Evolutionary conservation across 225 moss, liverwort and hornwort species (phyloP).

Genomic region (Antitrichia curtipendula): DNA sequence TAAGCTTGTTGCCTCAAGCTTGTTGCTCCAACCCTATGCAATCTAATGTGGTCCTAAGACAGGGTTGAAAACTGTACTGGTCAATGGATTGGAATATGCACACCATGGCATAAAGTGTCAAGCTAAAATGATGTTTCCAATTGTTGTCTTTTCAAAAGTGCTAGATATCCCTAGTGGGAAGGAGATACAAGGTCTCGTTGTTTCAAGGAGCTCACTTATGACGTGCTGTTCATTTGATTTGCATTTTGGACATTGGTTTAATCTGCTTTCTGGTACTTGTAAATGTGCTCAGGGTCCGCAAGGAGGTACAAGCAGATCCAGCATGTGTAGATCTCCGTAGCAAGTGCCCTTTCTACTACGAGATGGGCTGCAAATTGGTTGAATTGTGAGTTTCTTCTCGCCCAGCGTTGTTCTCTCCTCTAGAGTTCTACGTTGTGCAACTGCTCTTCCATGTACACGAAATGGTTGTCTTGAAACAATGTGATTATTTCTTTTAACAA

Average conservation of each 20-base stretch:
- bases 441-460: not conserved
- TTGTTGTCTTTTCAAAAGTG: not conserved
- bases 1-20: not conserved
- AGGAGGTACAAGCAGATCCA: constrained; percentile 93
- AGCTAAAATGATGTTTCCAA: not conserved
- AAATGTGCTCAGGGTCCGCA: constrained; percentile 52
- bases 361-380: constrained; percentile 68
- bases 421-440: not conserved
- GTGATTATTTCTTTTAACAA: not conserved
- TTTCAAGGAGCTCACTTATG: not conserved
- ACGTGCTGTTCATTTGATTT: not conserved
- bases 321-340: constrained; percentile 72
- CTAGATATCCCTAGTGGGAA: not conserved
- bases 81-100: not conserved
- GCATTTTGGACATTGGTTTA: not conserved
- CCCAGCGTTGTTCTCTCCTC: not conserved
- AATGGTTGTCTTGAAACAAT: not conserved
- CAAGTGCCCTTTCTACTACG: constrained; percentile 83
- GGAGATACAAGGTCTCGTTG: not conserved
- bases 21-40: not conserved
- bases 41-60: not conserved
- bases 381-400: constrained; percentile 38
- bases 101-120: not conserved
- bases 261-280: not conserved
- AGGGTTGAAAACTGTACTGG: not conserved